These are phyloP conservation scores for Ophiostoma australiae DNA, from an alignment of 2,329 filamentous ascomycete species.

Conservation along the genomic window DNA sequence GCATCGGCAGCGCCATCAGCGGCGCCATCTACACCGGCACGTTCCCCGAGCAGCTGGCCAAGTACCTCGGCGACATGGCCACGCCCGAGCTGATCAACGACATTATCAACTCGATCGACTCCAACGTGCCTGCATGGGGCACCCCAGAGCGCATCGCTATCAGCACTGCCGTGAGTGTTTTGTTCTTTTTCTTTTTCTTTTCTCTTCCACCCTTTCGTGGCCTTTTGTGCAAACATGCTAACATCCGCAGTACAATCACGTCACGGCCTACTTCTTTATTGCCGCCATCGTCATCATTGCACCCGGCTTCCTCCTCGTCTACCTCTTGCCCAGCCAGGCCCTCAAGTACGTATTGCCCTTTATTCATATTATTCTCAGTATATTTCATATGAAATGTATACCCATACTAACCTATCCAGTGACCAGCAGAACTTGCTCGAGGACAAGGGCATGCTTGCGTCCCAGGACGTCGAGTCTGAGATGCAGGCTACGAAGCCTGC, in stretches of 20 bases:
- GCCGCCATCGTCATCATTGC: conserved; percentile 22
- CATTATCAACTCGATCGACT: conserved; percentile 24
- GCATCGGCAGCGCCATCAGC: conserved; percentile 23
- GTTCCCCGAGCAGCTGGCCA: conserved; percentile 13
- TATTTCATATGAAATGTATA: neutral
- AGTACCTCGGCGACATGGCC: conserved; percentile 20
- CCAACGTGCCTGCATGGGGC: conserved; percentile 20
- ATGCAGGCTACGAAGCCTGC: neutral
- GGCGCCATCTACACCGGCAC: conserved; percentile 26
- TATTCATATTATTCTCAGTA: too few species aligned
- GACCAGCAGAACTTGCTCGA: conserved; percentile 22
- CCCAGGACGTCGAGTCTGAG: conserved; percentile 6
- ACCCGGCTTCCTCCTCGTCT: conserved; percentile 20
- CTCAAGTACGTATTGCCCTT: conserved; percentile 16
- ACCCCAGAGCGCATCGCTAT: conserved; percentile 21
- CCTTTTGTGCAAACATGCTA: neutral
- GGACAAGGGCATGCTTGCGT: conserved; percentile 13
- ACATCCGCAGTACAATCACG: conserved; percentile 19
- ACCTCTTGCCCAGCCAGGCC: conserved; percentile 20
- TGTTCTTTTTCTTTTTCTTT: neutral
- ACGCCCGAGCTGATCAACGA: conserved; percentile 19
- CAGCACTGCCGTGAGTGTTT: conserved; percentile 18
- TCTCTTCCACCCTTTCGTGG: too few species aligned
- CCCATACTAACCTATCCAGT: neutral
- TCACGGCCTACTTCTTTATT: conserved; percentile 22